Evolutionary conservation across 148 eudicot species (phyloP).

Genomic region (Chenopodium album): DNA sequence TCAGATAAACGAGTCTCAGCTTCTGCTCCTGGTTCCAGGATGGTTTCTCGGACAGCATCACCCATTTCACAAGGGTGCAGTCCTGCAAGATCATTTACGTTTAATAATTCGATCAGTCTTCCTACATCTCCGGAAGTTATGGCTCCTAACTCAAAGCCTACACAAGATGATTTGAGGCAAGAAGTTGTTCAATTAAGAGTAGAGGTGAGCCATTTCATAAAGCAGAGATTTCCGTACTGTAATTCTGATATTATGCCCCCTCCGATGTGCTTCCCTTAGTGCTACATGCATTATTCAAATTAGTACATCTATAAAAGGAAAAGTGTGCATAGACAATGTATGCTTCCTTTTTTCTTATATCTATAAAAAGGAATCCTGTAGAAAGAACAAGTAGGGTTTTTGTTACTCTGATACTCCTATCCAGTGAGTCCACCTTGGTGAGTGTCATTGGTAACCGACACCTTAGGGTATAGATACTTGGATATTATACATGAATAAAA

Average conservation of each 20-base stretch:
- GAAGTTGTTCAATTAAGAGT: conserved; percentile 57
- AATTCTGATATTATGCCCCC: background rate
- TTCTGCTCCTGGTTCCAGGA: conserved; percentile 66
- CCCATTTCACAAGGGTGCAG: conserved; percentile 48
- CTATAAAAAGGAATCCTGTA: background rate
- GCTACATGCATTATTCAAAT: too few relatives aligned
- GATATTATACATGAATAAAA: background rate
- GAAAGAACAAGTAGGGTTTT: background rate
- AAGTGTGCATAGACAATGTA: background rate
- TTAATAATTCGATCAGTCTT: conserved; percentile 27
- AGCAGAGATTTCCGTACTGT: background rate
- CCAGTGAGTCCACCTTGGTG: background rate
- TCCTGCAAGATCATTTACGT: conserved; percentile 36
- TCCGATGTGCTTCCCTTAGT: background rate
- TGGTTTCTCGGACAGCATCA: conserved; percentile 60
- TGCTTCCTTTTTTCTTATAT: background rate
- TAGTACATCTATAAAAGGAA: too few relatives aligned
- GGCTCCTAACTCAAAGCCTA: conserved; percentile 37
- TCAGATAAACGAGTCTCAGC: conserved; percentile 43
- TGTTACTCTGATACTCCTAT: background rate
- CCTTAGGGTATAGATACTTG: background rate
- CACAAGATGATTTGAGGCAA: conserved; percentile 41
- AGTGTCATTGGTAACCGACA: background rate
- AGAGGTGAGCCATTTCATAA: conserved; percentile 47
- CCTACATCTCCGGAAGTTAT: conserved; percentile 42